These are phyloP conservation scores for Dothideomycetes sp. DNA, from an alignment of 2,329 filamentous ascomycete species.

Conservation along the genomic window DNA sequence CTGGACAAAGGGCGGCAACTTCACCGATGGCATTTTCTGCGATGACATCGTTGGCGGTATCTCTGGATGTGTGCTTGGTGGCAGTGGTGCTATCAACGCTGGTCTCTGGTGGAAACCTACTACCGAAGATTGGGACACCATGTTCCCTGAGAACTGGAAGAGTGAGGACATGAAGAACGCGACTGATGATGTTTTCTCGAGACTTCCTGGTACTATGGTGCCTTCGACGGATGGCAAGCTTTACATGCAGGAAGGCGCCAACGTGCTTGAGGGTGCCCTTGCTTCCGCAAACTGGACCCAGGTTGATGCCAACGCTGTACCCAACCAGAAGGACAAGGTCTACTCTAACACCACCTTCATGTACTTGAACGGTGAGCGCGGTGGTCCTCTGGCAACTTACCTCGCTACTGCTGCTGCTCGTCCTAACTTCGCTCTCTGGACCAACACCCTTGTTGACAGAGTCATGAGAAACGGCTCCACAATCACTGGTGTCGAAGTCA, in stretches of 20 bases:
- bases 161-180: slow-evolving; percentile 39
- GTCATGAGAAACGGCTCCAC: slow-evolving; percentile 33
- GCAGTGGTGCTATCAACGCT: slow-evolving; percentile 46
- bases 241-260: slow-evolving; percentile 9
- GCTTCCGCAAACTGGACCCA: slow-evolving; percentile 39
- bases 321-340: slow-evolving; percentile 39
- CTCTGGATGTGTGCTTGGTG: slow-evolving; percentile 42
- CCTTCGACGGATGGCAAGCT: slow-evolving; percentile 26
- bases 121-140: slow-evolving; percentile 43
- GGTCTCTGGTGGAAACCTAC: slow-evolving; percentile 47
- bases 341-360: slow-evolving; percentile 43
- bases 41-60: slow-evolving; percentile 7
- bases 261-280: slow-evolving; percentile 37
- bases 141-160: slow-evolving; percentile 45
- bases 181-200: slow-evolving; percentile 36
- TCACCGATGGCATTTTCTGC: slow-evolving; percentile 12
- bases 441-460: slow-evolving; percentile 34
- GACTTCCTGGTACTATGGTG: slow-evolving; percentile 33
- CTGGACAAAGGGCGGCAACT: slow-evolving; percentile 10
- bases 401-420: slow-evolving; percentile 38
- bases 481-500: slow-evolving; percentile 33
- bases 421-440: slow-evolving; percentile 38
- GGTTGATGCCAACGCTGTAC: slow-evolving; percentile 38
- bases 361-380: slow-evolving; percentile 42
- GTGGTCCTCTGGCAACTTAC: slow-evolving; percentile 42